Evolutionary conservation across 129 eudicot species (phyloP), one percentile per base, ranked within the genome.

Genomic region (Lactuca sativa): DNA sequence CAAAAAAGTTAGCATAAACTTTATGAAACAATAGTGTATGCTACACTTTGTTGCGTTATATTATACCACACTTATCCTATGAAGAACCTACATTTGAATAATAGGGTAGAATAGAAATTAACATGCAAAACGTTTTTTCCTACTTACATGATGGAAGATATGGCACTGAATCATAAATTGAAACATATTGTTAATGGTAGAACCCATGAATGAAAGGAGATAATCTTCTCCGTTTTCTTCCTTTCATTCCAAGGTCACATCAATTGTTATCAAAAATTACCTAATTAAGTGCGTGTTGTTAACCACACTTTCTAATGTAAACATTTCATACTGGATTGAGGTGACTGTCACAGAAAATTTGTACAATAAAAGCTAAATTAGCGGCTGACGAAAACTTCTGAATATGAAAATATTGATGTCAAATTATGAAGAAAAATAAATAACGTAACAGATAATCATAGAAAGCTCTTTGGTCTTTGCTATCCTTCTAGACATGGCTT

Each of bases 71-170:
- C 47, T 1, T 38, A 38, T 36, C 49, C 14, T 34, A 40, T 16
- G 34, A 36, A 38, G 51, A 37, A 62, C 16, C 56, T 51, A 13
- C 56, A 41, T 70, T 9, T 25, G 15, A 41, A 21, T 25, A 56
- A 41, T 32, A 48, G 16, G 58, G 57, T 18, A 58, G 48, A 58
- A 31, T n/a, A 32, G 34, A 59, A 32, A 25, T 25, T 25, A 25
- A 59, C 74, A 70, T 70, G 57, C 55, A 70, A 41, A 57, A 13
- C 5, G 31, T 40, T 41, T 47, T 38, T 69, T 56, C 65, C 32
- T 43, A 30, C 31, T 57, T 57, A 54, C 74, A 18, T 30, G 62
- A 38, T 37, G 25, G 32, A 41, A n/a, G 51, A 44, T 9, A 32
- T 68, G 49, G 9, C 37, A 36, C 12, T 25, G 30, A 25, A 25